phyloP scores from a whole-genome alignment of 345 rosid species.

The Sapria himalayana region DNA sequence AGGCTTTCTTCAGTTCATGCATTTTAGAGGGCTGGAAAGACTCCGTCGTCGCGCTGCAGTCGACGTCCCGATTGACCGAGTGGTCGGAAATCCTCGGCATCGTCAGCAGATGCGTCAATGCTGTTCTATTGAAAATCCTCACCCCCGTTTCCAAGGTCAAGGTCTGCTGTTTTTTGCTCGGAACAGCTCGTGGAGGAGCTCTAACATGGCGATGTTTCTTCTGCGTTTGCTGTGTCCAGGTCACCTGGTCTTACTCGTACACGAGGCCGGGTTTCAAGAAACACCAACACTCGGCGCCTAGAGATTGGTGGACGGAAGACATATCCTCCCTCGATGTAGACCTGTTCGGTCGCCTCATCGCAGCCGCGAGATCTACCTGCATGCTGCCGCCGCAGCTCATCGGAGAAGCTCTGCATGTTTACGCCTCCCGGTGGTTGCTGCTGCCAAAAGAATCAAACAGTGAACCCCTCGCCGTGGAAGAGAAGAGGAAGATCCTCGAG shows the following conservation, averaged over 20 bases:
- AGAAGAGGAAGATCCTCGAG: slow-evolving; percentile 40
- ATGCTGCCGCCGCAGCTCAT: slow-evolving; percentile 57
- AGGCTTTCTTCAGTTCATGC: slow-evolving; percentile 78
- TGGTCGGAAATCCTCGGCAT: slow-evolving; percentile 87
- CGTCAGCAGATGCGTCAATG: slow-evolving; percentile 64
- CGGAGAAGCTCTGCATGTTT: slow-evolving; percentile 88
- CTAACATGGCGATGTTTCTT: background rate
- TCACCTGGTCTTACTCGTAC: slow-evolving; percentile 82
- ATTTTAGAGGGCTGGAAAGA: slow-evolving; percentile 94
- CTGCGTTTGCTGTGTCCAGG: slow-evolving; percentile 18
- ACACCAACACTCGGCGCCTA: slow-evolving; percentile 46
- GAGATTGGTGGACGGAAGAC: slow-evolving; percentile 99
- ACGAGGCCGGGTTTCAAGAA: slow-evolving; percentile 54
- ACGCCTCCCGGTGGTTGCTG: slow-evolving; percentile 80
- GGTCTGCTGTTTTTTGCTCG: background rate
- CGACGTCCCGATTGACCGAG: slow-evolving; percentile 40
- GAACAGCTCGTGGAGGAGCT: background rate
- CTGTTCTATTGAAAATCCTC: slow-evolving; percentile 64
- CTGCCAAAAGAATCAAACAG: slow-evolving; percentile 40
- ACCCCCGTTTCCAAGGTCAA: slow-evolving; percentile 52
- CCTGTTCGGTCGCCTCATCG: slow-evolving; percentile 54
- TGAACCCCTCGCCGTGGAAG: slow-evolving; percentile 18
- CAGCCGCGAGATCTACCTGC: slow-evolving; percentile 43
- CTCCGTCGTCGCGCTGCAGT: slow-evolving; percentile 52
- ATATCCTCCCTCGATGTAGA: slow-evolving; percentile 77